A percentile compares a stretch with the other conserved stretches of the same genome.
Conservation (phyloP, 2,329 filamentous ascomycete species). For the Sclerotinia subarctica region DNA sequence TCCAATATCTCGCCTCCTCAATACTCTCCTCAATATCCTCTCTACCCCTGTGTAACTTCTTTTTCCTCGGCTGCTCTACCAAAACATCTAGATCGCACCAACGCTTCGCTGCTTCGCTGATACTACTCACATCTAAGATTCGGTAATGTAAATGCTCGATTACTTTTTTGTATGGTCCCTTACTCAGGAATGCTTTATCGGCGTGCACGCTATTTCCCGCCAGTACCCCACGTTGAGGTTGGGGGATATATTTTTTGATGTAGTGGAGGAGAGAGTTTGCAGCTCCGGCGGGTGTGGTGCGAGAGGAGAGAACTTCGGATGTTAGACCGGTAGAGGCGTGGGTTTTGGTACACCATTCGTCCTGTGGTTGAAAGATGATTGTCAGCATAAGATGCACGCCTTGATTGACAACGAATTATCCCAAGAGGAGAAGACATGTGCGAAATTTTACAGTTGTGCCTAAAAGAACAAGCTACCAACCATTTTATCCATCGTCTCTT, state of each 20-base stretch:
- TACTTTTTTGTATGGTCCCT: constrained; percentile 69
- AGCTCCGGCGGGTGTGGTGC: constrained; percentile 64
- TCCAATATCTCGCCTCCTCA: constrained; percentile 82
- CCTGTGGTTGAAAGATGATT: constrained; percentile 41
- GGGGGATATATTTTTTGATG: constrained; percentile 68
- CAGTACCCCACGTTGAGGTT: constrained; percentile 65
- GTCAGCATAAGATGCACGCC: background rate
- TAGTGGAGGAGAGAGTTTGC: constrained; percentile 74
- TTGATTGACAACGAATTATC: too few relatives aligned
- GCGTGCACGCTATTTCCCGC: constrained; percentile 94
- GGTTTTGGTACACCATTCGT: constrained; percentile 81
- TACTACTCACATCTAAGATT: constrained; percentile 83
- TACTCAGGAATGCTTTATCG: constrained; percentile 76
- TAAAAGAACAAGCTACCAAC: constrained; percentile 22
- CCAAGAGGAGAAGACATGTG: background rate
- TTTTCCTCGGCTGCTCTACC: constrained; percentile 66
- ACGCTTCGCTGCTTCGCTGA: constrained; percentile 84
- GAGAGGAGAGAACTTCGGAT: constrained; percentile 68
- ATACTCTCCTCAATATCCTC: constrained; percentile 96
- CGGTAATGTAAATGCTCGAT: constrained; percentile 81
- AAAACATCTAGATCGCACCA: constrained; percentile 69
- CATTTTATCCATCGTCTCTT: constrained; percentile 71
- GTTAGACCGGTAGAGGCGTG: constrained; percentile 82
- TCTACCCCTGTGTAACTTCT: constrained; percentile 73
- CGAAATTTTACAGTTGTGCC: background rate